Conservation (phyloP, 1,139 yeast genomes). For the Geotrichum reessii region DNA sequence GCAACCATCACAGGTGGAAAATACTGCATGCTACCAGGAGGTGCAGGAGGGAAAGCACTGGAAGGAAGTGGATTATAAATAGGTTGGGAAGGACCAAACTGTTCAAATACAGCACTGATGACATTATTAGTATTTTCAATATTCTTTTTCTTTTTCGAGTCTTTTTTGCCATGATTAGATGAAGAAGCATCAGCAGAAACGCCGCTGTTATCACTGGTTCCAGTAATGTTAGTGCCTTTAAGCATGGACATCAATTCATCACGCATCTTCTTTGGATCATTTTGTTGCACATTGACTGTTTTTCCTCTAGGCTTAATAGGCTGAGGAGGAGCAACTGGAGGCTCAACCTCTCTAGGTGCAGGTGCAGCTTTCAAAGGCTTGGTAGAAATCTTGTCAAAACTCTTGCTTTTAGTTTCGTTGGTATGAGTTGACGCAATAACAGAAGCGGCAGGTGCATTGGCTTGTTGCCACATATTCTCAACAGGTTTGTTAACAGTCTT, state of each 20-base stretch:
- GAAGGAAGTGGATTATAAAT: not conserved
- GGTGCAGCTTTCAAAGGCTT: slow-evolving; percentile 2
- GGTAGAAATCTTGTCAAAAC: not conserved
- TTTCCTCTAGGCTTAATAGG: slow-evolving; percentile 11
- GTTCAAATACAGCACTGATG: slow-evolving; percentile 41
- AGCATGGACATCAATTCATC: slow-evolving; percentile 42
- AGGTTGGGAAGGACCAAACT: slow-evolving; percentile 36
- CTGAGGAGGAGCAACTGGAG: slow-evolving; percentile 7
- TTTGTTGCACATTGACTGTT: slow-evolving; percentile 4
- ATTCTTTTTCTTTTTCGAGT: slow-evolving; percentile 35
- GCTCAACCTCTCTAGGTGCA: not conserved
- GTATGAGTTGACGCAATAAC: not conserved
- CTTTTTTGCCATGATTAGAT: slow-evolving; percentile 24
- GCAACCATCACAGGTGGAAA: slow-evolving; percentile 26
- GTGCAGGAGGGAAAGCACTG: slow-evolving; percentile 20
- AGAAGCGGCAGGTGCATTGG: not conserved
- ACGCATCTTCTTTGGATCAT: slow-evolving; percentile 24
- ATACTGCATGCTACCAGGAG: slow-evolving; percentile 30
- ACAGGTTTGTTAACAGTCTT: not conserved
- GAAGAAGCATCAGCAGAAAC: slow-evolving; percentile 22
- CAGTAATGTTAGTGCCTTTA: slow-evolving; percentile 31
- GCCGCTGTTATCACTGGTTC: slow-evolving; percentile 21
- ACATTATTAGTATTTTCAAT: slow-evolving; percentile 39
- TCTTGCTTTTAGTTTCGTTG: not conserved
- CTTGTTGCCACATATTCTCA: slow-evolving; percentile 6